Percentiles rank a stretch among this genome's conserved stretches.
These are phyloP conservation scores for Plasmodium chabaudi DNA, from an alignment of 169 alveolate species.

Conservation along the genomic window DNA sequence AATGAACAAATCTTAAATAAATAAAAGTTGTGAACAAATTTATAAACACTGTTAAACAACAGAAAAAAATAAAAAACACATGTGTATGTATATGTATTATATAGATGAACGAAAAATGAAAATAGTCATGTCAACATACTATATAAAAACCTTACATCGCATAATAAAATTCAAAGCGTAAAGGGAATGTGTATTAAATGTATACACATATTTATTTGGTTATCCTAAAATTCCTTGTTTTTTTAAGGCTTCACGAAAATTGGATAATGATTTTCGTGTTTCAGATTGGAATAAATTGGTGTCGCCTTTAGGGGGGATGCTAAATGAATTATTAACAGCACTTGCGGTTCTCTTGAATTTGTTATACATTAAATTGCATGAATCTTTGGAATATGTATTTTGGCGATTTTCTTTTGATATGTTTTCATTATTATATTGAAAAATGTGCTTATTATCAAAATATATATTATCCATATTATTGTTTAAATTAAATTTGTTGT, in stretches of 20 bases:
- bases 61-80: no score
- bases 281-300: slow-evolving; percentile 43
- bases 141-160: no score
- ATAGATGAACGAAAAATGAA: no score
- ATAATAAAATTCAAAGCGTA: no score
- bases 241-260: slow-evolving; percentile 68
- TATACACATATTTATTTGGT: background rate
- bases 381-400: slow-evolving; percentile 23
- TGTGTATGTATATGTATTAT: no score
- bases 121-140: no score
- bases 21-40: no score
- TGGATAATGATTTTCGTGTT: slow-evolving; percentile 51
- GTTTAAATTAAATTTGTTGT: background rate
- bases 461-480: slow-evolving; percentile 2
- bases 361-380: slow-evolving; percentile 10
- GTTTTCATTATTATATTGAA: slow-evolving; percentile 28
- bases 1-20: no score
- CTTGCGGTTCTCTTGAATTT: background rate
- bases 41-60: no score
- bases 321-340: background rate
- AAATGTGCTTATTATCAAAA: background rate
- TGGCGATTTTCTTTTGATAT: slow-evolving; percentile 18
- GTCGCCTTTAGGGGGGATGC: slow-evolving; percentile 1
- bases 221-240: slow-evolving; percentile 69
- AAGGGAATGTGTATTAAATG: no score